Evolutionary conservation across 768 basidiomycete genomes (phyloP), one percentile per base, ranked within the genome.

Genomic region (Floccularia luteovirens): DNA sequence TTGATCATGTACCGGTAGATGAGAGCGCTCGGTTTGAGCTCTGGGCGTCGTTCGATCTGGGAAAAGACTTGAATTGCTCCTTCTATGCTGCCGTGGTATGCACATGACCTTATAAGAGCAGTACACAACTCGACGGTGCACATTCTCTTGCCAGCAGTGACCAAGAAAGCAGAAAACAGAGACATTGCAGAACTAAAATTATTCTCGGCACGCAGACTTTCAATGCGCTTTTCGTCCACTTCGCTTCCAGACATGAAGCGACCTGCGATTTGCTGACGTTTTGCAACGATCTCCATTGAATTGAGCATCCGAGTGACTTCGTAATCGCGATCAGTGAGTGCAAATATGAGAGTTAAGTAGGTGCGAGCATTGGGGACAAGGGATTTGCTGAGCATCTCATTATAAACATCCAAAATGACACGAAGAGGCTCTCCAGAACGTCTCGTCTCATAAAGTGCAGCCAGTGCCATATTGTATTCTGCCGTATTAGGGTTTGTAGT

Each of bases 111-210:
- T 11, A 93, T 63, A 31, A 94, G 67, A 5, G 51, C 58, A 23
- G 60, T 56, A 56, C 79, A 90, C 2, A 74, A 52, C 12, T 36
- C 33, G 2, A 59, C 24, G 0, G 63, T 60, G 32, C 78, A 53
- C 3, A 53, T 46, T 5, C 48, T 31, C 31, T 54, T 51, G 16
- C 60, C 59, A 12, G 53, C 44, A 6, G 67, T 56, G 5, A 68
- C 54, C 21, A 69, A 61, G 13, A 79, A 69, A 0, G 77, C 69
- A 19, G 82, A 70, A 57, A 92, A 92, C 12, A 93, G 61, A 12
- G 75, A 70, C 62, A 90, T 64, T 0, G 89, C 89, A 0, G 77
- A 72, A 0, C 63, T 53, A 44, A 90, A 80, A 46, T 85, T 89
- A 50, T 77, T 74, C 54, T 93, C 90, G 21, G 65, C 49, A 16